These are phyloP conservation scores for Triticum monococcum DNA, from an alignment of 176 grass and related monocot species.

Conservation along the genomic window DNA sequence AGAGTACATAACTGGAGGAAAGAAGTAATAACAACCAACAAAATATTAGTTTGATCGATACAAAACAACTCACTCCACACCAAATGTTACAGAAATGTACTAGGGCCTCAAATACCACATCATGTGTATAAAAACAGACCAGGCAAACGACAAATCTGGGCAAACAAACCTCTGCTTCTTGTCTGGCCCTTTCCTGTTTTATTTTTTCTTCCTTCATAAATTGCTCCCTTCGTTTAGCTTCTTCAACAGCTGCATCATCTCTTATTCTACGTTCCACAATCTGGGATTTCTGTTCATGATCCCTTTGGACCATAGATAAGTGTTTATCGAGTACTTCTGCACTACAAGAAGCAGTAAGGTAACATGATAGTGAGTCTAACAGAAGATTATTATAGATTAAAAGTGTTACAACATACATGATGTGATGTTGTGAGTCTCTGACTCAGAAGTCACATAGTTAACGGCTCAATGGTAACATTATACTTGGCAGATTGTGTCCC, in stretches of 20 bases:
- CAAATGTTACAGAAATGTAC: conserved; percentile 7
- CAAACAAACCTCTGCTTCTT: conserved; percentile 83
- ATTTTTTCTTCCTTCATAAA: conserved; percentile 73
- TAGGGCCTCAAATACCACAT: not conserved
- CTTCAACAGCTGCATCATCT: conserved; percentile 90
- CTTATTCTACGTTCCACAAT: conserved; percentile 88
- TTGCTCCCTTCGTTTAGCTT: conserved; percentile 80
- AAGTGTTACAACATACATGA: not conserved
- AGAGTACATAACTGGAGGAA: not conserved
- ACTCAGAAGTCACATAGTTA: too few species aligned
- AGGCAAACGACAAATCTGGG: not conserved
- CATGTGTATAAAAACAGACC: not conserved
- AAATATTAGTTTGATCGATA: not conserved
- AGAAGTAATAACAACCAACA: conserved; percentile 8
- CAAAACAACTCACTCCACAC: not conserved
- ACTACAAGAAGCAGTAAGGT: conserved; percentile 59
- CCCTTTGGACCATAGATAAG: conserved; percentile 77
- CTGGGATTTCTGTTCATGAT: conserved; percentile 89
- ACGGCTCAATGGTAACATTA: too few species aligned
- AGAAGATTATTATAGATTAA: not conserved
- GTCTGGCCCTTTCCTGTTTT: conserved; percentile 68
- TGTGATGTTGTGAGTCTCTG: not conserved
- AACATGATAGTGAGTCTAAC: conserved; percentile 25
- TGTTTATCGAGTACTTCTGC: conserved; percentile 92
- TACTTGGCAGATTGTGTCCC: too few species aligned